Base-by-base conservation (phyloP, 2,329 filamentous ascomycete genomes). In the Teratosphaeria gauchensis region DNA sequence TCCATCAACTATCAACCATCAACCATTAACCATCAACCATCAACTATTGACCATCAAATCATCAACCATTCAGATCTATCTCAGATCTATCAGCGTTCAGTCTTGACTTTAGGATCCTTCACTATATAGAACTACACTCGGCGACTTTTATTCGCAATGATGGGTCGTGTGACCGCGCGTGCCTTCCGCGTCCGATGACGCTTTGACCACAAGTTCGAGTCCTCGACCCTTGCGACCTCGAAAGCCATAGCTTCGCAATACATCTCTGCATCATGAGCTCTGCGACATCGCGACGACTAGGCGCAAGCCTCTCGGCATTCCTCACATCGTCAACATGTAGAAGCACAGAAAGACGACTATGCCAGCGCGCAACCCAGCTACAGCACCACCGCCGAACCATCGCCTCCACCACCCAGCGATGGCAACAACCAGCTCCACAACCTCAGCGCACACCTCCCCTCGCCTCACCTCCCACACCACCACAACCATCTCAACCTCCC, bases 401-500 rank as follows among this genome's bases (percentile, higher is more conserved):
- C 52, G 31, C 56, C 35, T 61, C 64, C 54, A 63, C 64, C 42
- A 61, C 32, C 51, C 64, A 61, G 61, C 52, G 21, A 31, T 8
- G 8, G 7, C 32, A 32, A n/a, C 52, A 54, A 32, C 57, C 63
- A 8, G 58, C 60, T 16, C 57, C 61, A n/a, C 56, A 59, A 11
- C 32, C 61, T 1, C 57, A 58, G 51, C 48, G 55, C 53, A 58
- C 58, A 59, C 63, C 24, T 63, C 61, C 54, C 57, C 58, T 42
- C 9, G 24, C 61, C 61, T 67, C 32, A 63, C 62, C 60, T 59
- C 66, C 21, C 60, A 61, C n/a, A 53, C 60, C 28, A 59, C 68
- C 54, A 60, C 63, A 54, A 73, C 63, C 54, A 72, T 72, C 59
- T 74, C 74, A 48, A 30, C 14, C 55, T 21, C 4, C 21, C 21